Evolutionary conservation across 1,139 yeast genomes (phyloP).

Genomic region (Taiozyma sp.): DNA sequence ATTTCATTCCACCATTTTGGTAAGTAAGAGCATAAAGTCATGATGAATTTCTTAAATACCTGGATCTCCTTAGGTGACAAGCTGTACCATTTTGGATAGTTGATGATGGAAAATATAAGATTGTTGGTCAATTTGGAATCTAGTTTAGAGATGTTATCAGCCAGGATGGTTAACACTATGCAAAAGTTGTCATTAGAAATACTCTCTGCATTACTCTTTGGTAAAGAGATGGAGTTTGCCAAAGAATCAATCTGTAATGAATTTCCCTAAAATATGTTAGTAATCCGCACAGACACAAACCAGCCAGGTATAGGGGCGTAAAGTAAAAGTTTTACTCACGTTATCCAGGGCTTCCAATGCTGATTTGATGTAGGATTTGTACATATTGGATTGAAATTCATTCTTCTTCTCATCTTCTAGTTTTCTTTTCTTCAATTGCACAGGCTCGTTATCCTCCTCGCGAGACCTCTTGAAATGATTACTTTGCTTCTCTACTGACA

Average conservation of each 20-base stretch:
- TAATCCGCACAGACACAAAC: not conserved
- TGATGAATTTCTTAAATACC: conserved; percentile 63
- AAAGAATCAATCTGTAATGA: conserved; percentile 39
- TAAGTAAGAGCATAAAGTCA: conserved; percentile 75
- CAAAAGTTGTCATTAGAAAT: conserved; percentile 37
- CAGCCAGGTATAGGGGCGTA: conserved; percentile 1
- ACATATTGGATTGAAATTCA: conserved; percentile 43
- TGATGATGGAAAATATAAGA: conserved; percentile 47
- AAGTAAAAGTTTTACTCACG: conserved; percentile 32
- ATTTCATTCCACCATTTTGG: conserved; percentile 91
- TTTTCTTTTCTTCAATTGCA: not conserved
- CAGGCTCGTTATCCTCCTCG: conserved; percentile 4
- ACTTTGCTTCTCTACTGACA: conserved; percentile 6
- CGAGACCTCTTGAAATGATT: conserved; percentile 7
- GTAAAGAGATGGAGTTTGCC: conserved; percentile 40
- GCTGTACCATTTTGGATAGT: conserved; percentile 55
- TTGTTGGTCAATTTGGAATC: conserved; percentile 35
- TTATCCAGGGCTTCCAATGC: conserved; percentile 69
- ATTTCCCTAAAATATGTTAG: conserved; percentile 27
- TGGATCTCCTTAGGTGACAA: conserved; percentile 35
- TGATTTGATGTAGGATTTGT: conserved; percentile 56
- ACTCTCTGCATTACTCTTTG: conserved; percentile 37
- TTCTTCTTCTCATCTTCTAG: conserved; percentile 3
- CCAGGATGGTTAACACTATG: conserved; percentile 41
- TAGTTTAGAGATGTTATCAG: conserved; percentile 48